Base-by-base conservation (phyloP, 805 yeast species). In the Kuraishia borneana region DNA sequence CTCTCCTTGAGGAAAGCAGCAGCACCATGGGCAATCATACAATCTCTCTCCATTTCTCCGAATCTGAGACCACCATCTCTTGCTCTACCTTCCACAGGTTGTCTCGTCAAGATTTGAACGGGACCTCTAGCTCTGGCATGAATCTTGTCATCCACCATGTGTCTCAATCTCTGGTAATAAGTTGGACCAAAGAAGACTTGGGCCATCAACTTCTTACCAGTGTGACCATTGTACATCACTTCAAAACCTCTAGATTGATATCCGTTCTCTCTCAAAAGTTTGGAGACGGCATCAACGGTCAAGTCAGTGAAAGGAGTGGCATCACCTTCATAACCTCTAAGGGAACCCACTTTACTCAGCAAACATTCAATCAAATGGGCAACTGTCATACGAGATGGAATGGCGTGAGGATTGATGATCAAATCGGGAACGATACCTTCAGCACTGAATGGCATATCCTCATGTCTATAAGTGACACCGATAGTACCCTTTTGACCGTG, bases 401-500 rank as follows among this genome's bases (percentile, higher is more conserved):
- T 92, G 54, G 97, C 98, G 62, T 92, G 99, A 2, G 99, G 99
- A 59, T 92, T 92, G 56, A 92, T 92, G 51, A 92, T 85, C 54
- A 92, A 69, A 63, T 92, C 99, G 6, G 99, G 99, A 26, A 89
- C 96, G 54, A 89, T 61, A 58, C 99, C 99, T 58, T 89, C 94
- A 3, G 84, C 70, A 6, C 94, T 79, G 58, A 92, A 92, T 20
- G 98, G 99, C 97, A 92, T 89, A 57, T 92, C 99, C 60, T 92
- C 99, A 57, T 89, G 92, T 57, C 96, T 76, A 56, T 89, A 92
- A 0, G 98, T 92, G 42, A 92, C 92, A 78, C 99, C 99, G 60
- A 92, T 88, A 16, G 98, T 92, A 80, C 99, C 99, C 67, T 92
- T 92, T 63, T 92, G 99, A 58, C 99, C 99, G 70, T 92, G 98